Percentiles rank a stretch among this genome's conserved stretches.
Evolutionary conservation across 2,329 filamentous ascomycete genomes (phyloP).

Genomic region (Incumbomyces delicatus): DNA sequence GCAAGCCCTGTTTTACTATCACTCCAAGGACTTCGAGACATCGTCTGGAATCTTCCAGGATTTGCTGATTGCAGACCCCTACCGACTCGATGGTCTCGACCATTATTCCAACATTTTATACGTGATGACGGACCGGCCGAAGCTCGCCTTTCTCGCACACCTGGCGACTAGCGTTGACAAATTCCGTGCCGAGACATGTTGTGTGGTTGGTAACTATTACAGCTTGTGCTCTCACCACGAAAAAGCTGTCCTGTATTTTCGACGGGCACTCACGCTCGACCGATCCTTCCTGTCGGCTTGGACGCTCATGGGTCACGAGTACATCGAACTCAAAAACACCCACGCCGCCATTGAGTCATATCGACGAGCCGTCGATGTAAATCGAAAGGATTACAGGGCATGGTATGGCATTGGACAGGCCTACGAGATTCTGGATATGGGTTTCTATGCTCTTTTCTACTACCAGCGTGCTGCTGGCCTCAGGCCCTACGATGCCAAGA

Average conservation of each 20-base stretch:
- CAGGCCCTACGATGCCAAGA: conserved; percentile 92
- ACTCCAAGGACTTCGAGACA: conserved; percentile 66
- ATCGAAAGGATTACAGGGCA: conserved; percentile 89
- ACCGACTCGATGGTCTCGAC: conserved; percentile 78
- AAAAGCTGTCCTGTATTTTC: conserved; percentile 96
- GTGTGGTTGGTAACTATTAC: conserved; percentile 96
- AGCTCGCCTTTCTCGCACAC: conserved; percentile 85
- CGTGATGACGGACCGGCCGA: conserved; percentile 77
- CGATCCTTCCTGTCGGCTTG: conserved; percentile 86
- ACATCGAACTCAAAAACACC: conserved; percentile 96
- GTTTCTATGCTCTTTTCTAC: conserved; percentile 93
- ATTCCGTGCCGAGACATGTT: conserved; percentile 93
- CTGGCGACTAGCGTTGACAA: conserved; percentile 86
- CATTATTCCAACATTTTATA: conserved; percentile 97
- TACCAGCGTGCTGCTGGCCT: conserved; percentile 91
- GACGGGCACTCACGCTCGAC: conserved; percentile 81
- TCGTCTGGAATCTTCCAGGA: conserved; percentile 56
- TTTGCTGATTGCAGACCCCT: conserved; percentile 56
- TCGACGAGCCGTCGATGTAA: conserved; percentile 86
- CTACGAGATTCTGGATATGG: conserved; percentile 96
- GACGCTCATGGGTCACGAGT: conserved; percentile 98
- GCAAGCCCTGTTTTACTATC: conserved; percentile 77
- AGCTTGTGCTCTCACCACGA: conserved; percentile 89
- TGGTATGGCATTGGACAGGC: conserved; percentile 97
- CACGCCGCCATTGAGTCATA: conserved; percentile 97